phyloP scores from a whole-genome alignment of 495 filamentous ascomycete species.

The Talaromyces proteolyticus region DNA sequence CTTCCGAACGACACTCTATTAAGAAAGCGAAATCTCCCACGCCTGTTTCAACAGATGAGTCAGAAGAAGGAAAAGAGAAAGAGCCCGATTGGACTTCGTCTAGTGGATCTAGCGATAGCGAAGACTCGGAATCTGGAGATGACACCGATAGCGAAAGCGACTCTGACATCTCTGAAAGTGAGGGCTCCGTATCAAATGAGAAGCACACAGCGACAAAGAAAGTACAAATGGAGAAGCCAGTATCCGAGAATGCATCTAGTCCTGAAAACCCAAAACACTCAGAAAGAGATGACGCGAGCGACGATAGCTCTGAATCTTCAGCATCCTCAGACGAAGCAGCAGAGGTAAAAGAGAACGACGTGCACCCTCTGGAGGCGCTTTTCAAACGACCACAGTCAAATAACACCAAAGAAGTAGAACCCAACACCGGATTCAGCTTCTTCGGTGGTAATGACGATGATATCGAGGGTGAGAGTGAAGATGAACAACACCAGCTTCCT shows the following conservation, averaged over 20 bases:
- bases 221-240: not conserved
- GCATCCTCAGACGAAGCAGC: not conserved
- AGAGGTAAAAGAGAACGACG: conserved; percentile 31
- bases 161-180: conserved; percentile 18
- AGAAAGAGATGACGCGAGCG: not conserved
- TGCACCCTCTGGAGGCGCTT: conserved; percentile 84
- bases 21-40: conserved; percentile 8
- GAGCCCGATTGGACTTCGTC: conserved; percentile 35
- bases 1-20: not conserved
- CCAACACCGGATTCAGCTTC: conserved; percentile 55
- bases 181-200: not conserved
- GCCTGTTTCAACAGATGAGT: conserved; percentile 17
- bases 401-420: conserved; percentile 30
- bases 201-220: not conserved
- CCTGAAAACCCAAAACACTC: not conserved
- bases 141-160: conserved; percentile 16
- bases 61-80: conserved; percentile 18
- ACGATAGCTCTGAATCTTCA: not conserved
- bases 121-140: conserved; percentile 13
- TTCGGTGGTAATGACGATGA: conserved; percentile 47
- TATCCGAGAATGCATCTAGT: not conserved
- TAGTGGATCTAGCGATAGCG: conserved; percentile 33
- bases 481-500: conserved; percentile 5
- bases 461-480: conserved; percentile 37
- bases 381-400: conserved; percentile 64